Base-by-base conservation (phyloP, 2,329 filamentous ascomycete genomes). In the Ustulina deusta region DNA sequence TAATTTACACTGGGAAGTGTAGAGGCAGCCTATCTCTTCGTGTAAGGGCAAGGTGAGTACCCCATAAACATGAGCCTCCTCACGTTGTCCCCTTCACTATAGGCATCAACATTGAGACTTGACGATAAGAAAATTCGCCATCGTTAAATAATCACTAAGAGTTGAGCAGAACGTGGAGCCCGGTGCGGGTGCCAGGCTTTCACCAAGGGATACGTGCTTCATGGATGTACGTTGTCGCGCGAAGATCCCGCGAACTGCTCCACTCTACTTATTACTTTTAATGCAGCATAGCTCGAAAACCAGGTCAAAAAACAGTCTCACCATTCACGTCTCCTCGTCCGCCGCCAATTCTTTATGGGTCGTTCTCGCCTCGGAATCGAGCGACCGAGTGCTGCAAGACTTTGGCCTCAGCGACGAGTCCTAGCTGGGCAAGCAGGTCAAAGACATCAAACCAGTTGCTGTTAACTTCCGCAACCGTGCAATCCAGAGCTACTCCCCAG, bases 381-480 rank as follows among this genome's bases (percentile, higher is more conserved):
- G 62, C 60, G 3, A 70, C 56, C 3, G 62, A 6, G 2, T 48
- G 13, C 22, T 64, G 51, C 3, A 75, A 56, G 6, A 72, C 56
- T 10, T 3, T 63, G 0, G 71, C 73, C 49, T 75, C 71, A 0
- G 61, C 25, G 3, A 9, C 25, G 6, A 76, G 62, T 0, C 58
- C 69, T 3, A 74, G 46, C 0, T 73, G 71, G 1, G 36, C 54
- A 0, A 76, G 58, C 0, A 76, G 48, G 25, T 76, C 73, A 36
- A 75, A 73, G 0, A 73, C 70, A 11, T 76, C 74, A 38, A 65
- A 76, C 73, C 69, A 74, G 0, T 32, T 22, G 0, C 52, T 20
- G 6, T 69, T 0, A 3, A 0, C 6, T 29, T 75, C 74, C 1
- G 25, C 71, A 1, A 61, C 7, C 1, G 48, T 17, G 1, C 71